Evolutionary conservation across 352 stramenopile genomes (phyloP).

Genomic region (Pythium plurisporium): DNA sequence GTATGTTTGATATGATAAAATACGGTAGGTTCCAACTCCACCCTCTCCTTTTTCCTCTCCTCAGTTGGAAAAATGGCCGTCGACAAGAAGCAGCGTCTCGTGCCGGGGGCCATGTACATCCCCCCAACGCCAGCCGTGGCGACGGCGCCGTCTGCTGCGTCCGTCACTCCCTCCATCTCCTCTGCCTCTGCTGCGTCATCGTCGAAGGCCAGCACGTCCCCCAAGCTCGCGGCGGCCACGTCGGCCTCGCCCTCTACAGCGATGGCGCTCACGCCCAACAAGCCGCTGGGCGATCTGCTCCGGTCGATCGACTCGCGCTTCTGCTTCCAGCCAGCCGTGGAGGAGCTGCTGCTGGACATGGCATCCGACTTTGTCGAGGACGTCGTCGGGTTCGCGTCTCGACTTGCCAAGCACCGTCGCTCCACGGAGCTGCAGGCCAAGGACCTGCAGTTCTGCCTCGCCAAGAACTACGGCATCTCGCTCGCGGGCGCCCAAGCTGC

Average conservation of each 20-base stretch:
- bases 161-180: slow-evolving; percentile 4
- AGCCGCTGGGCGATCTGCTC: slow-evolving; percentile 61
- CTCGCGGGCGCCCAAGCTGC: slow-evolving; percentile 38
- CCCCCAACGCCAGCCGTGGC: slow-evolving; percentile 21
- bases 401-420: slow-evolving; percentile 72
- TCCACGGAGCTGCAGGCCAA: slow-evolving; percentile 64
- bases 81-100: slow-evolving; percentile 42
- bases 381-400: slow-evolving; percentile 61
- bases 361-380: slow-evolving; percentile 74
- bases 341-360: slow-evolving; percentile 82
- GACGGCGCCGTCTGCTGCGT: not conserved
- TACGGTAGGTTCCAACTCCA: not conserved
- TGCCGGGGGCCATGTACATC: slow-evolving; percentile 44
- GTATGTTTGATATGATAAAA: too few species aligned
- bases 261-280: slow-evolving; percentile 63
- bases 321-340: slow-evolving; percentile 71
- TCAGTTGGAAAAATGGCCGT: slow-evolving; percentile 16
- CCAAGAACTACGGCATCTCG: slow-evolving; percentile 85
- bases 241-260: slow-evolving; percentile 36
- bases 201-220: not conserved
- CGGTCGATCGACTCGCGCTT: slow-evolving; percentile 66
- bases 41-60: not conserved
- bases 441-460: slow-evolving; percentile 77
- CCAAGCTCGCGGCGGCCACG: slow-evolving; percentile 26
- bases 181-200: not conserved